These are phyloP conservation scores for Chrysochromulina parva DNA, from an alignment of 78 protist genomes.

Conservation along the genomic window DNA sequence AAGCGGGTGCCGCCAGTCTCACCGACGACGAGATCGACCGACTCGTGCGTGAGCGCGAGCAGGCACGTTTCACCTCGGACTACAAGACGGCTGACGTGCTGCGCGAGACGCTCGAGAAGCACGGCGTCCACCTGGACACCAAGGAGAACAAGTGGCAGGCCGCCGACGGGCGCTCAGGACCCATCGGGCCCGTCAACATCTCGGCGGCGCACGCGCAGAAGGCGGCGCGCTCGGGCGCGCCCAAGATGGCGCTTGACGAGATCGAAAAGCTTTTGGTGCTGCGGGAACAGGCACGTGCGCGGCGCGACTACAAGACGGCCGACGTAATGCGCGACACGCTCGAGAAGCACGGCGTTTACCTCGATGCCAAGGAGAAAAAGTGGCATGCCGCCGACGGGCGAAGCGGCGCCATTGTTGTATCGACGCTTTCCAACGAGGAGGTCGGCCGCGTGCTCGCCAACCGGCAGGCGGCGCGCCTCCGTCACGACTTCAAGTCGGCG, in stretches of 20 bases:
- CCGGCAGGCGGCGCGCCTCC: not conserved
- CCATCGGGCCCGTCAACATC: not conserved
- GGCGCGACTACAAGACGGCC: slow-evolving; percentile 21
- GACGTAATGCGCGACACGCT: slow-evolving; percentile 1
- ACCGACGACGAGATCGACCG: not conserved
- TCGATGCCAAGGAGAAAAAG: not conserved
- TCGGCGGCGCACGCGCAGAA: slow-evolving; percentile 18
- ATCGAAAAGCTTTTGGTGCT: not conserved
- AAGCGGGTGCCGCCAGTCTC: not conserved
- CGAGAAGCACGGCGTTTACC: slow-evolving; percentile 6
- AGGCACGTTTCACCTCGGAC: not conserved
- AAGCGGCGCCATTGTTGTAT: not conserved
- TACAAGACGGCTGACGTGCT: slow-evolving; percentile 8
- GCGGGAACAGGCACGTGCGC: slow-evolving; percentile 21
- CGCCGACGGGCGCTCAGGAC: slow-evolving; percentile 6
- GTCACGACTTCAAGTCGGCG: too few species aligned
- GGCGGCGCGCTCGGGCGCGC: slow-evolving; percentile 24
- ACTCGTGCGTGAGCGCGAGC: slow-evolving; percentile 5
- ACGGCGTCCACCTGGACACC: not conserved
- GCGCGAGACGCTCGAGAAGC: slow-evolving; percentile 1
- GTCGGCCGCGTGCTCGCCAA: not conserved
- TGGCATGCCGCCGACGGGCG: not conserved
- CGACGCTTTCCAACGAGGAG: not conserved
- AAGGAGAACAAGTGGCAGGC: slow-evolving; percentile 10
- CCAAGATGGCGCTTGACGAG: not conserved